phyloP scores from a whole-genome alignment of 306 rosid species.

The Trichosanthes truncata region DNA sequence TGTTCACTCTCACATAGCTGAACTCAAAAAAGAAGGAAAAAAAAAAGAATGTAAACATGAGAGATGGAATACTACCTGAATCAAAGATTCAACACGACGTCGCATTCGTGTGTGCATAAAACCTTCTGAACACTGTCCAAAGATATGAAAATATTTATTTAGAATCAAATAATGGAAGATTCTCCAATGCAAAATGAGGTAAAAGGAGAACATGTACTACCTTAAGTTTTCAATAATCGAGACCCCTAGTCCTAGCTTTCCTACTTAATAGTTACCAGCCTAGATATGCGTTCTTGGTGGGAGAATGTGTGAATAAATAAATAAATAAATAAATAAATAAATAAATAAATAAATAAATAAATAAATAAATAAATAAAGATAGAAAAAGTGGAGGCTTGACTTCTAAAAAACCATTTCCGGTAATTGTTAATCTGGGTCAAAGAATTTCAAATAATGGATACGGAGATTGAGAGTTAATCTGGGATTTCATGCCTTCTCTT shows the following conservation, averaged over 20 bases:
- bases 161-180: background rate
- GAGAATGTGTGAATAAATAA: background rate
- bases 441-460: too few species aligned
- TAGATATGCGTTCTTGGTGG: background rate
- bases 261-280: background rate
- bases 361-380: too few species aligned
- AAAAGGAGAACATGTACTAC: background rate
- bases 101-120: conserved; percentile 99
- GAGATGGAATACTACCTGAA: conserved; percentile 48
- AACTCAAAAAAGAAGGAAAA: background rate
- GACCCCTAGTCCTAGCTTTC: background rate
- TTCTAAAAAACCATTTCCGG: background rate
- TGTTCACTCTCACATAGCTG: background rate
- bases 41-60: background rate
- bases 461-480: background rate
- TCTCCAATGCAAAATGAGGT: background rate
- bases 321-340: too few species aligned
- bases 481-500: background rate
- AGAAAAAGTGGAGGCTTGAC: background rate
- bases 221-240: background rate
- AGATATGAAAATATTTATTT: conserved; percentile 11
- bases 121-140: conserved; percentile 84
- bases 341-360: too few species aligned
- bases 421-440: background rate
- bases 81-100: conserved; percentile 93